Percentiles rank a stretch among this genome's conserved stretches.
These are phyloP conservation scores for Trifolium pratense DNA, from an alignment of 306 rosid genomes.

Conservation along the genomic window DNA sequence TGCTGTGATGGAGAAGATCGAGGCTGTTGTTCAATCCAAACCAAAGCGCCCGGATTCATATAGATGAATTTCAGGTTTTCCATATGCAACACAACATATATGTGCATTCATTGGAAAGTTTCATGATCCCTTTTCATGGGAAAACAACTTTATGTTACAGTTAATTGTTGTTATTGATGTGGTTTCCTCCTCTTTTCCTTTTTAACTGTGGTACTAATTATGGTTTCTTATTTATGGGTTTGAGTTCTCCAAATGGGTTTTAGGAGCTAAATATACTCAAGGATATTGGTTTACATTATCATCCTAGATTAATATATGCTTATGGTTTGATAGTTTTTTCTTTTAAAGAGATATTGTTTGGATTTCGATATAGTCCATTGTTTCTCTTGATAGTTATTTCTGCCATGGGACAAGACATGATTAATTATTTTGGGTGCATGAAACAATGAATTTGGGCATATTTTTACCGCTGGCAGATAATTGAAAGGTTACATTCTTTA, in stretches of 20 bases:
- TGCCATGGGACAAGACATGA: too few relatives aligned
- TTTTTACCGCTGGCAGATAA: neutral
- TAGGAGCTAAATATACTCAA: constrained; percentile 21
- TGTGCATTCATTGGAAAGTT: constrained; percentile 41
- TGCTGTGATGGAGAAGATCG: constrained; percentile 93
- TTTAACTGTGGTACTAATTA: constrained; percentile 26
- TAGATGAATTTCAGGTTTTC: constrained; percentile 50
- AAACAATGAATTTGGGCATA: neutral
- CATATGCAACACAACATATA: constrained; percentile 27
- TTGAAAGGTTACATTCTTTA: neutral
- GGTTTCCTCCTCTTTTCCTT: neutral
- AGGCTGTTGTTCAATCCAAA: constrained; percentile 83
- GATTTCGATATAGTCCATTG: neutral
- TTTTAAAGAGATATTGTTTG: constrained; percentile 1
- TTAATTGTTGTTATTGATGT: constrained; percentile 28
- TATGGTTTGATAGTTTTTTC: constrained; percentile 9
- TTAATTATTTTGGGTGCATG: neutral
- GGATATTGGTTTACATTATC: constrained; percentile 27
- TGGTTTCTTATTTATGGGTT: constrained; percentile 14
- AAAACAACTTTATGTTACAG: constrained; percentile 23
- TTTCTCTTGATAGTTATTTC: constrained; percentile 7
- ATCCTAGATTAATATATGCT: neutral
- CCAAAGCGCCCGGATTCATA: constrained; percentile 92
- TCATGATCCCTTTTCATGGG: constrained; percentile 22
- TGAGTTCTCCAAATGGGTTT: constrained; percentile 32